phyloP scores from a whole-genome alignment of 2,329 filamentous ascomycete genomes.

The Exophiala alcalophila region DNA sequence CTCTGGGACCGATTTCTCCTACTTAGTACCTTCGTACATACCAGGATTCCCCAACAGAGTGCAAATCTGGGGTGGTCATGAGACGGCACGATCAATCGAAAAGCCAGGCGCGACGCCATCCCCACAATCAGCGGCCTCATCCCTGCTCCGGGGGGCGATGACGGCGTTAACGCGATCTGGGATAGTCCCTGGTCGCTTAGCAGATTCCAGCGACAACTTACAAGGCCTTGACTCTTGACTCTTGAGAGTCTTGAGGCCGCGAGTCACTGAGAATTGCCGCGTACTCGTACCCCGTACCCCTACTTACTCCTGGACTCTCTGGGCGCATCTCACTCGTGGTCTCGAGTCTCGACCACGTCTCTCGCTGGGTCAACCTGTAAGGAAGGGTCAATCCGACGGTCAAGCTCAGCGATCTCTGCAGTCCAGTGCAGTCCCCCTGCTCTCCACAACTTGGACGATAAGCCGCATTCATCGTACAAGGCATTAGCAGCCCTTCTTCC shows the following conservation, averaged over 20 bases:
- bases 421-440: no score
- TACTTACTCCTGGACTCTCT: not conserved
- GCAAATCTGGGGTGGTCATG: conserved; percentile 29
- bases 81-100: conserved; percentile 13
- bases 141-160: conserved; percentile 3
- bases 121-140: conserved; percentile 18
- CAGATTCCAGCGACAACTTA: no score
- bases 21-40: not conserved
- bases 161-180: conserved; percentile 11
- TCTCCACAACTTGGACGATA: no score
- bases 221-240: conserved; percentile 45
- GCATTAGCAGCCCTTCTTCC: no score
- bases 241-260: conserved; percentile 37
- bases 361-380: no score
- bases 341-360: no score
- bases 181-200: no score
- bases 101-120: conserved; percentile 10
- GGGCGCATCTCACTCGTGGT: no score
- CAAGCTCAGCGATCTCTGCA: no score
- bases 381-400: no score
- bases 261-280: conserved; percentile 5
- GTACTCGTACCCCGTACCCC: not conserved
- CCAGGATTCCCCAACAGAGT: conserved; percentile 15
- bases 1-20: not conserved
- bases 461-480: no score